Base-by-base conservation (phyloP, 169 alveolate genomes). In the Ichthyophthirius multifiliis region DNA sequence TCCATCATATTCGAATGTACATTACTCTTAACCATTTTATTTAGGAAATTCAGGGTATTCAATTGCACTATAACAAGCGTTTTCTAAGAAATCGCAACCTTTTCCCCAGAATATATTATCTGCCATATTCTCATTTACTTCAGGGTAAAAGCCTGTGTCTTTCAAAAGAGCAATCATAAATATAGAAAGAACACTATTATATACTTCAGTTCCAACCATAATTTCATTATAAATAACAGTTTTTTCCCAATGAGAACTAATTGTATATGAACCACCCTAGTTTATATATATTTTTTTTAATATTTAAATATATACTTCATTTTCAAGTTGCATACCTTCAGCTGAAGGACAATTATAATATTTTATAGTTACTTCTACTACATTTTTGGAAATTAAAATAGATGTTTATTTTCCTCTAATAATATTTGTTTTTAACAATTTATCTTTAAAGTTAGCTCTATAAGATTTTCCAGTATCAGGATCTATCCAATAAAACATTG, bases 211-310 rank as follows among this genome's bases (percentile, higher is more conserved):
- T 23, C 78, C 90, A 16, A 82, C 82, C 94, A 89, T 89, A 73
- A 74, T 78, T 73, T 89, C 94, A n/a, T 85, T 82, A 18, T 74
- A 67, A 55, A 89, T 13, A 27, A 78, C 20, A 41, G 82, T 32
- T 80, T 76, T 82, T 74, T 85, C 91, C 85, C 89, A 85, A 74
- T 89, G 91, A 5, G 89, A 74, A 6, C 88, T 88, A 16, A 82
- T 89, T 12, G 88, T 74, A 30, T 88, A 88, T n/a, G 48, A 35
- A 2, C 89, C 90, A 18, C 87, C 90, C 27, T 65, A 39, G n/a
- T n/a, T n/a, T n/a, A n/a, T n/a, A n/a, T n/a, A n/a, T n/a, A n/a
- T n/a, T n/a, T n/a, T n/a, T n/a, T n/a, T n/a, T n/a, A n/a, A n/a
- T n/a, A n/a, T n/a, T n/a, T n/a, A n/a, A n/a, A n/a, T 9, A 41